These are phyloP conservation scores for Cercospora beticola DNA, from an alignment of 2,329 filamentous ascomycete genomes.

Conservation along the genomic window DNA sequence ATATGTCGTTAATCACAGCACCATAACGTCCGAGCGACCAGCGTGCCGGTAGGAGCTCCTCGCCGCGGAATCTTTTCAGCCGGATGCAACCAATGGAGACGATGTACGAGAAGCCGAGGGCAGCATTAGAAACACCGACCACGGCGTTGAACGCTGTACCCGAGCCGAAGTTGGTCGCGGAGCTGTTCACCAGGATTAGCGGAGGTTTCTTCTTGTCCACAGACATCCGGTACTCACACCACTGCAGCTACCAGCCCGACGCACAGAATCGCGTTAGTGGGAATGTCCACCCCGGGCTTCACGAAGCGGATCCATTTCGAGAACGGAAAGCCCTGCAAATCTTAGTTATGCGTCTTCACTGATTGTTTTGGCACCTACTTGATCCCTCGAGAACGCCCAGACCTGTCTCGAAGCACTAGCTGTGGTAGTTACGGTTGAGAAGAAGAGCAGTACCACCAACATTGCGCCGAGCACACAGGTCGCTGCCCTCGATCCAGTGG, in stretches of 20 bases:
- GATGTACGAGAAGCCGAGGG: conserved; percentile 38
- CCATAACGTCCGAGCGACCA: conserved; percentile 39
- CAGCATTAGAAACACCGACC: conserved; percentile 42
- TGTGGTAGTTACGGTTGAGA: conserved; percentile 39
- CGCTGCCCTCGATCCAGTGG: conserved; percentile 34
- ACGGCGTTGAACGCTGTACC: conserved; percentile 44
- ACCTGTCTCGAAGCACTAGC: conserved; percentile 37
- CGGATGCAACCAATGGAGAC: conserved; percentile 37
- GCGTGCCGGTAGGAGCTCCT: conserved; percentile 34
- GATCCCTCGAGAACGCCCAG: conserved; percentile 38
- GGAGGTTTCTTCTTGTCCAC: too few species aligned
- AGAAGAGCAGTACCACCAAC: conserved; percentile 37
- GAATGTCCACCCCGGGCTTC: conserved; percentile 33
- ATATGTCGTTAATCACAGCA: conserved; percentile 37
- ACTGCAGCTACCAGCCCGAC: conserved; percentile 36
- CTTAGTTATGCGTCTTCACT: neutral
- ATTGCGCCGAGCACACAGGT: conserved; percentile 35
- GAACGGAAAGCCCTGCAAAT: conserved; percentile 36
- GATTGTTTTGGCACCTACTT: conserved; percentile 16
- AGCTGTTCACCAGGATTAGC: conserved; percentile 5
- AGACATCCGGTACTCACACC: conserved; percentile 24
- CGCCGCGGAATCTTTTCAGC: conserved; percentile 34
- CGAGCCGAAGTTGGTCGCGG: conserved; percentile 46
- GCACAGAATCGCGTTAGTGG: conserved; percentile 36
- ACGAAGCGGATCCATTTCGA: conserved; percentile 38